A percentile compares a stretch with the other conserved stretches of the same genome.
phyloP scores from a whole-genome alignment of 2,329 filamentous ascomycete species.

The Colletotrichum lindemuthianum region DNA sequence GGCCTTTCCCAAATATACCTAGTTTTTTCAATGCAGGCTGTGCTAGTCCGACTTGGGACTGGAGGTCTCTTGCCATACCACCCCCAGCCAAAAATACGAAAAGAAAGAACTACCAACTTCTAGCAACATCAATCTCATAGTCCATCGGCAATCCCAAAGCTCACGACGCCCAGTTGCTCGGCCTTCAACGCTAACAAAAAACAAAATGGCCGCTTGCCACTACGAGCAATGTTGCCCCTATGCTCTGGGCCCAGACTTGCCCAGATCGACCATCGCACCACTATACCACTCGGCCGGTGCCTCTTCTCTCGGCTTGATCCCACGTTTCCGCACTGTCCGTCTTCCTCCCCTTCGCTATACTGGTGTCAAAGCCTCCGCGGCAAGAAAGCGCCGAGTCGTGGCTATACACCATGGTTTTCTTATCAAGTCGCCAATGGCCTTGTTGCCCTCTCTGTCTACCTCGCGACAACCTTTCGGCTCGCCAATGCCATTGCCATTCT shows the following conservation, averaged over 20 bases:
- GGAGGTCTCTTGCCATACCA: slow-evolving; percentile 2
- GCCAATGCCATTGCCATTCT: neutral
- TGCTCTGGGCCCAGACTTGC: slow-evolving; percentile 13
- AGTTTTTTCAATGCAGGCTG: slow-evolving; percentile 10
- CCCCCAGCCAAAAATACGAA: slow-evolving; percentile 29
- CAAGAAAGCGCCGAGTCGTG: slow-evolving; percentile 6
- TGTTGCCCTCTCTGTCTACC: slow-evolving; percentile 13
- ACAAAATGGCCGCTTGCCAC: neutral
- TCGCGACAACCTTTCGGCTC: slow-evolving; percentile 4
- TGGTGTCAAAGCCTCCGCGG: slow-evolving; percentile 4
- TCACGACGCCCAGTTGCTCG: neutral
- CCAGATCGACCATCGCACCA: slow-evolving; percentile 24
- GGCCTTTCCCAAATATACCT: too few species aligned
- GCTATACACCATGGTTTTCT: too few species aligned
- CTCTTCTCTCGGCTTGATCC: slow-evolving; percentile 19
- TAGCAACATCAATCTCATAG: neutral
- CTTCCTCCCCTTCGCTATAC: neutral
- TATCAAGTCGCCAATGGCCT: too few species aligned
- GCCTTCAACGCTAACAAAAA: neutral
- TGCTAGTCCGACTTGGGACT: slow-evolving; percentile 13
- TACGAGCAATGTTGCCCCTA: neutral
- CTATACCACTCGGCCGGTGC: slow-evolving; percentile 20
- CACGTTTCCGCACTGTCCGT: slow-evolving; percentile 3
- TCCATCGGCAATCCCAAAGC: slow-evolving; percentile 2
- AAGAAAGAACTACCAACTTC: neutral